A percentile compares a stretch with the other conserved stretches of the same genome.
These are phyloP conservation scores for Sesbania bispinosa DNA, from an alignment of 306 rosid species.

Conservation along the genomic window DNA sequence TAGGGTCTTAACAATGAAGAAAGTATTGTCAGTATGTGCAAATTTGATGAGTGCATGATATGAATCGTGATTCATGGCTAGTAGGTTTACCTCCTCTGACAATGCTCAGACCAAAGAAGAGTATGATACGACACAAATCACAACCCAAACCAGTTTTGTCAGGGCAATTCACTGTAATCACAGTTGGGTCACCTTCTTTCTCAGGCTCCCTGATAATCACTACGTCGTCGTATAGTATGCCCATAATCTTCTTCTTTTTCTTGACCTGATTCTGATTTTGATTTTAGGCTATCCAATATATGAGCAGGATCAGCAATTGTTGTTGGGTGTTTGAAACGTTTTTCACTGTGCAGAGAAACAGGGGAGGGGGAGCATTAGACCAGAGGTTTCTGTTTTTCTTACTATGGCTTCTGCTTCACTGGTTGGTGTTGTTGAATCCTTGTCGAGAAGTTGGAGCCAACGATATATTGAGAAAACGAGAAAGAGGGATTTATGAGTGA, in stretches of 20 bases:
- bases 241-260: slow-evolving; percentile 47
- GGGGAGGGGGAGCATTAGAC: neutral
- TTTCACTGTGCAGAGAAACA: slow-evolving; percentile 5
- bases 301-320: neutral
- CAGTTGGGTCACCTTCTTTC: slow-evolving; percentile 63
- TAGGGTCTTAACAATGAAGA: neutral
- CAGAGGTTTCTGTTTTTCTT: neutral
- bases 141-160: slow-evolving; percentile 95
- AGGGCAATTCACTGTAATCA: slow-evolving; percentile 89
- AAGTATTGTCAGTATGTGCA: neutral
- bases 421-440: slow-evolving; percentile 26
- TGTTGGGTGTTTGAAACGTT: neutral
- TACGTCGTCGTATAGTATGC: slow-evolving; percentile 72
- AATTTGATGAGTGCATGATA: neutral
- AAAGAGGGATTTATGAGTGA: neutral
- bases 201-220: slow-evolving; percentile 64
- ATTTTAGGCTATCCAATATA: neutral
- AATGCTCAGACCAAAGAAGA: slow-evolving; percentile 90
- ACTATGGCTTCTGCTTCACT: neutral
- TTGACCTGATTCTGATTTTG: neutral
- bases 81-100: slow-evolving; percentile 73
- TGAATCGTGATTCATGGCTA: neutral
- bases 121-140: slow-evolving; percentile 93
- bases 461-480: neutral
- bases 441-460: slow-evolving; percentile 18